A percentile compares a stretch with the other conserved stretches of the same genome.
These are phyloP conservation scores for Petunia axillaris DNA, from an alignment of 257 asterid species.

Conservation along the genomic window DNA sequence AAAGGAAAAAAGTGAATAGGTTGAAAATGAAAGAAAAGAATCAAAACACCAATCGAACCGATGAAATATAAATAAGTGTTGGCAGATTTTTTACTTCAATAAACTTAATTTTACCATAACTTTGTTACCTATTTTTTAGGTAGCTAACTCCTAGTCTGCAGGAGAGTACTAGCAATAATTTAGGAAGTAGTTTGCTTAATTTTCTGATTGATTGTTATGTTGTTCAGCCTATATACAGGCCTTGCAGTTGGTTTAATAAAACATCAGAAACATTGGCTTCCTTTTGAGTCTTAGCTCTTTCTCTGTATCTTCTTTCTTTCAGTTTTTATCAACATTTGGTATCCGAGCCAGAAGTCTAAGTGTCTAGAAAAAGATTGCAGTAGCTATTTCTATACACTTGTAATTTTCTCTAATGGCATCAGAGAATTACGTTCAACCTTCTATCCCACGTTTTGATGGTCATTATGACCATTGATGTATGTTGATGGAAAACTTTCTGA, in stretches of 20 bases:
- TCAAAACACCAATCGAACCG: background rate
- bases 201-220: background rate
- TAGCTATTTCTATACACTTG: background rate
- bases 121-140: background rate
- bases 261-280: background rate
- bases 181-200: background rate
- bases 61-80: no score
- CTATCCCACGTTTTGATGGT: no score
- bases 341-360: background rate
- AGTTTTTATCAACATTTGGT: background rate
- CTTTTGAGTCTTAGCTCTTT: background rate
- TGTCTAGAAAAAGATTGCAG: background rate
- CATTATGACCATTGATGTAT: no score
- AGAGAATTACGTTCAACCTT: background rate
- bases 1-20: conserved; percentile 37
- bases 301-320: background rate
- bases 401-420: background rate
- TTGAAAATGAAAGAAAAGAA: background rate
- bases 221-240: background rate
- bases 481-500: no score
- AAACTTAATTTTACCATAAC: background rate
- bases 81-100: background rate
- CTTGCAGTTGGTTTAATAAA: background rate
- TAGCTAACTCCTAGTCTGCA: background rate
- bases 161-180: background rate